Base-by-base conservation (phyloP, 441 rosid species). In the Erodium trifolium region DNA sequence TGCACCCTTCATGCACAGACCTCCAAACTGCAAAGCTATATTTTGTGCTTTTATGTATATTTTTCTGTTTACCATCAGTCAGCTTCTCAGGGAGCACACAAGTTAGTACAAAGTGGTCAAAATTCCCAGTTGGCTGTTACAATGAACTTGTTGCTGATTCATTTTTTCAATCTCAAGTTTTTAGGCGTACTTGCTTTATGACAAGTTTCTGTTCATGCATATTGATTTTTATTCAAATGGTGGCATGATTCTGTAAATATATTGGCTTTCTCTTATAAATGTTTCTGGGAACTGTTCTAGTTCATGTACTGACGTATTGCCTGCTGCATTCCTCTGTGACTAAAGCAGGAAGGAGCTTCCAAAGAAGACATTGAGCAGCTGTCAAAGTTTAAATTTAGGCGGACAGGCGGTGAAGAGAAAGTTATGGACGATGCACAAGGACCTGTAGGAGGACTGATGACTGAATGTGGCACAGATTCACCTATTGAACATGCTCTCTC, bases 271-370 rank as follows among this genome's bases (percentile, higher is more conserved):
- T 17, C 63, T 1, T 55, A 51, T n/a, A 55, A 5, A 16, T 55
- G 19, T 16, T 55, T 16, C 27, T 55, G 17, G 7, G 11, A 16
- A 16, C 17, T 14, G 0, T 5, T 55, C 62, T 17, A 55, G 5
- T 55, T 16, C 10, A 55, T 17, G 23, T 6, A 17, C 16, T 55
- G 63, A 55, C 27, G 11, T 55, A 13, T 17, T 67, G 27, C 67
- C 10, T 34, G 11, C 45, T 64, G 31, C 31, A 23, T 70, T 47
- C 55, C 63, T 65, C 11, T 19, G 41, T 7, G 9, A 34, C 70
- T 31, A 37, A 74, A 80, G 65, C 89, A 94, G 99, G 97, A 88
- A 81, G 98, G 98, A 80, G 98, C 99, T 62, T 80, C 98, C 4
- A 90, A 81, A 72, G 96, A 87, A 73, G 99, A 94, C 73, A 87